phyloP scores from a whole-genome alignment of 495 filamentous ascomycete genomes.

The Podospora australis region DNA sequence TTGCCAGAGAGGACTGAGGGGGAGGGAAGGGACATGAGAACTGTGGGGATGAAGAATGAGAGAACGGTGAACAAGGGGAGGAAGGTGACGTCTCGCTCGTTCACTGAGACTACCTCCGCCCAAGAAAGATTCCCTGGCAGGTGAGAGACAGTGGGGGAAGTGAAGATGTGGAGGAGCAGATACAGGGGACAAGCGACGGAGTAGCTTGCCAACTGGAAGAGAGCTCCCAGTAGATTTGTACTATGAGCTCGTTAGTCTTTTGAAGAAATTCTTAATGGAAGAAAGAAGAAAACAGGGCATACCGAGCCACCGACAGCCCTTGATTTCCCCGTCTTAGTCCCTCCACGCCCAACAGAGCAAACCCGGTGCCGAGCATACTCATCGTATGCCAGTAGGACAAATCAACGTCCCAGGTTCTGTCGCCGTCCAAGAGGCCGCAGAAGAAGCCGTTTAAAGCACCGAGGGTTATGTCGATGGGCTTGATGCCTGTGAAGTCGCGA shows the following conservation, averaged over 20 bases:
- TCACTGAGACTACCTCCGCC: background rate
- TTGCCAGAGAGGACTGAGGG: background rate
- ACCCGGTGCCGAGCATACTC: background rate
- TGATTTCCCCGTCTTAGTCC: background rate
- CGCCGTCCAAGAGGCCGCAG: background rate
- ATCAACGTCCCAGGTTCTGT: background rate
- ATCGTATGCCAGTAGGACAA: background rate
- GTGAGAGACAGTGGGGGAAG: background rate
- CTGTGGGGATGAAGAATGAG: background rate
- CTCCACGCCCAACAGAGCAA: background rate
- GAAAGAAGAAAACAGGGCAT: too few species aligned
- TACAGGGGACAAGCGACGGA: background rate
- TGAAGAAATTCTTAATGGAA: too few species aligned
- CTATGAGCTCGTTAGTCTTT: too few species aligned
- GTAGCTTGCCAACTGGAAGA: background rate
- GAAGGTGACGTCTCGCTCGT: background rate
- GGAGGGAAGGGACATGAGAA: background rate
- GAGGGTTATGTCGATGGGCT: background rate
- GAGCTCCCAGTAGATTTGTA: background rate
- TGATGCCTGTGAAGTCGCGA: background rate
- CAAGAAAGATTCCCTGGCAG: too few species aligned
- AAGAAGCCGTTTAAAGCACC: background rate
- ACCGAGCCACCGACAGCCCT: too few species aligned
- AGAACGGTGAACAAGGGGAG: background rate
- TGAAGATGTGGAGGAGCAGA: background rate